A percentile compares a stretch with the other conserved stretches of the same genome.
These are phyloP conservation scores for Microcyclosporella mali DNA, from an alignment of 2,329 filamentous ascomycete genomes.

Conservation along the genomic window DNA sequence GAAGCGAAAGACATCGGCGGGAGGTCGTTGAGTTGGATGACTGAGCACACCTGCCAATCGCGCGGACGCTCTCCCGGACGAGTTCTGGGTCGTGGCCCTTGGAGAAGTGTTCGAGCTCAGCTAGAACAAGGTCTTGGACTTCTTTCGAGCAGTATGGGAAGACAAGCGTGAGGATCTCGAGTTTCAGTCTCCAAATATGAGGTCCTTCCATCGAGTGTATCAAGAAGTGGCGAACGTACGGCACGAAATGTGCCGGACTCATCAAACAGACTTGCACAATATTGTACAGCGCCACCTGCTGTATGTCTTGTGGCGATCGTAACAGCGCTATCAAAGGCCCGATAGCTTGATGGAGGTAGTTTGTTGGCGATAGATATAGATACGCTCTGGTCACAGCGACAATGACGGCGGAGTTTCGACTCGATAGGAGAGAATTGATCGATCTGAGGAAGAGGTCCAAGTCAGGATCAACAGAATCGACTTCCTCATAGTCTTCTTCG, in stretches of 20 bases:
- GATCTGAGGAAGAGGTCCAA: slow-evolving; percentile 72
- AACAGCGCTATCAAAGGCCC: slow-evolving; percentile 83
- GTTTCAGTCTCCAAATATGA: slow-evolving; percentile 82
- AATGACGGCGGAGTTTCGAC: slow-evolving; percentile 87
- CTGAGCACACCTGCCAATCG: slow-evolving; percentile 90
- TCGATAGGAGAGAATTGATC: slow-evolving; percentile 80
- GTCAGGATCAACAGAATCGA: slow-evolving; percentile 68
- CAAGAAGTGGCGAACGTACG: slow-evolving; percentile 83
- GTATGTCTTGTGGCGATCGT: slow-evolving; percentile 76
- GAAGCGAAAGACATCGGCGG: slow-evolving; percentile 70
- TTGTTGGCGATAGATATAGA: slow-evolving; percentile 71
- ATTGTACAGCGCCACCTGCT: slow-evolving; percentile 86
- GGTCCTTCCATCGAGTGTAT: slow-evolving; percentile 72
- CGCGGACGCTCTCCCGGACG: slow-evolving; percentile 81
- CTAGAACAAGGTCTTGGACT: slow-evolving; percentile 78
- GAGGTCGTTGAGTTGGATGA: slow-evolving; percentile 61
- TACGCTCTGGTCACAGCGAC: slow-evolving; percentile 81
- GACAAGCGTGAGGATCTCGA: slow-evolving; percentile 83
- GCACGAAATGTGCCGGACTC: slow-evolving; percentile 73
- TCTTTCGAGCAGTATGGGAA: slow-evolving; percentile 75
- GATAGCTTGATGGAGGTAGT: slow-evolving; percentile 68
- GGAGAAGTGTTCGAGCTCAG: slow-evolving; percentile 90
- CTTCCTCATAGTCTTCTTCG: slow-evolving; percentile 48
- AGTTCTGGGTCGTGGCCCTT: slow-evolving; percentile 66
- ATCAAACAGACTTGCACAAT: slow-evolving; percentile 85